Evolutionary conservation across 2,329 filamentous ascomycete genomes (phyloP).

Genomic region (Fonsecaea pedrosoi): DNA sequence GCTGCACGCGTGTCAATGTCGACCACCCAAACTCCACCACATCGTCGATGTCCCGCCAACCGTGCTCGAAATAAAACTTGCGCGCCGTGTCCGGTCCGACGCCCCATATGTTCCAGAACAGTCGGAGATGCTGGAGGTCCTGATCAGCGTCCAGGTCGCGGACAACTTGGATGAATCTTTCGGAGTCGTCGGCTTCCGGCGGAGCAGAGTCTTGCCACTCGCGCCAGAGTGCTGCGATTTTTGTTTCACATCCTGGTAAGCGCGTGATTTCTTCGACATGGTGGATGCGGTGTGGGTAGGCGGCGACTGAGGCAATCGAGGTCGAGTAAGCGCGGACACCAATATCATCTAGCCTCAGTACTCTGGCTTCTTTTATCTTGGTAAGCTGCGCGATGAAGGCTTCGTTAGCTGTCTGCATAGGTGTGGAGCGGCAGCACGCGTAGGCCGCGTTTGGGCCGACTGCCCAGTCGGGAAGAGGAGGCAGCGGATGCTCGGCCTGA

Average conservation of each 20-base stretch:
- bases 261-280: slow-evolving; percentile 52
- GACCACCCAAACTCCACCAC: slow-evolving; percentile 83
- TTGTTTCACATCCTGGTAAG: slow-evolving; percentile 81
- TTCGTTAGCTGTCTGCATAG: slow-evolving; percentile 72
- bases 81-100: slow-evolving; percentile 81
- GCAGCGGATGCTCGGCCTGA: slow-evolving; percentile 51
- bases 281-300: slow-evolving; percentile 71
- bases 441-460: slow-evolving; percentile 66
- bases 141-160: slow-evolving; percentile 69
- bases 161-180: slow-evolving; percentile 68
- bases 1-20: slow-evolving; percentile 76
- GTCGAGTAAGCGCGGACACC: slow-evolving; percentile 87
- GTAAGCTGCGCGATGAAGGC: slow-evolving; percentile 75
- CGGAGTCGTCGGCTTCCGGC: slow-evolving; percentile 37
- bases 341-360: slow-evolving; percentile 75
- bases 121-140: slow-evolving; percentile 67
- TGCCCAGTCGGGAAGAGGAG: slow-evolving; percentile 73
- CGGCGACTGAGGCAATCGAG: slow-evolving; percentile 80
- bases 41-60: slow-evolving; percentile 86
- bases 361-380: slow-evolving; percentile 74
- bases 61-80: slow-evolving; percentile 76
- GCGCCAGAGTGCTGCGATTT: slow-evolving; percentile 77
- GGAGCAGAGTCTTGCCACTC: slow-evolving; percentile 69
- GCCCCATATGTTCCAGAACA: slow-evolving; percentile 90
- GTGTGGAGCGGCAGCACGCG: slow-evolving; percentile 81